A percentile compares a stretch with the other conserved stretches of the same genome.
These are phyloP conservation scores for Fusarium coffeatum DNA, from an alignment of 2,329 filamentous ascomycete species.

Conservation along the genomic window DNA sequence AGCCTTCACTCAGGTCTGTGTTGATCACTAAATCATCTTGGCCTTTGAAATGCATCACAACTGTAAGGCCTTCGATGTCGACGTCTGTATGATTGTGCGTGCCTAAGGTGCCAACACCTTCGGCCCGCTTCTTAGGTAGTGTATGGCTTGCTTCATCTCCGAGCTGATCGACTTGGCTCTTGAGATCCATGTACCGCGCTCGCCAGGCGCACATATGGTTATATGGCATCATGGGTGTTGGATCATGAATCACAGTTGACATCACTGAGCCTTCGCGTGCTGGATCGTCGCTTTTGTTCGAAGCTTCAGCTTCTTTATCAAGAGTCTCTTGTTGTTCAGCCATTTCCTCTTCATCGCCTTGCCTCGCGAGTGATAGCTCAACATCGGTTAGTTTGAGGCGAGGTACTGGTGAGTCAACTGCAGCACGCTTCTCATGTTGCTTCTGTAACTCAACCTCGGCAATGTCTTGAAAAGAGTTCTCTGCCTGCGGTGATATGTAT, in stretches of 20 bases:
- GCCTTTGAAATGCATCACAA: constrained; percentile 62
- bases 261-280: constrained; percentile 17
- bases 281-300: constrained; percentile 13
- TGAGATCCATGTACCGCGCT: constrained; percentile 55
- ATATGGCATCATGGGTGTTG: constrained; percentile 51
- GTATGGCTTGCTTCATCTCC: constrained; percentile 53
- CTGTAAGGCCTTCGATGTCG: constrained; percentile 62
- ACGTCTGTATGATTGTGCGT: constrained; percentile 51
- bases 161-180: constrained; percentile 56
- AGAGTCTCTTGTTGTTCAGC: constrained; percentile 13
- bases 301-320: constrained; percentile 4
- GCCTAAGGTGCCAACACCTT: constrained; percentile 37
- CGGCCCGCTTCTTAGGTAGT: constrained; percentile 20
- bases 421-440: constrained; percentile 3
- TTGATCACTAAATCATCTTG: constrained; percentile 65
- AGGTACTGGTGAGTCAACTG: constrained; percentile 24
- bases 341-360: constrained; percentile 35
- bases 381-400: constrained; percentile 46
- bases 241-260: constrained; percentile 47
- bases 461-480: neutral
- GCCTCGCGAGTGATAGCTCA: constrained; percentile 46
- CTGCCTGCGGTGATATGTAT: constrained; percentile 21
- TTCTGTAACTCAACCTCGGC: constrained; percentile 5
- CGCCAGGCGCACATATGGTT: constrained; percentile 59
- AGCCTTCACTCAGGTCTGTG: constrained; percentile 55